Base-by-base conservation (phyloP, 1,284 basidiomycete species). In the Trametes hirsuta region DNA sequence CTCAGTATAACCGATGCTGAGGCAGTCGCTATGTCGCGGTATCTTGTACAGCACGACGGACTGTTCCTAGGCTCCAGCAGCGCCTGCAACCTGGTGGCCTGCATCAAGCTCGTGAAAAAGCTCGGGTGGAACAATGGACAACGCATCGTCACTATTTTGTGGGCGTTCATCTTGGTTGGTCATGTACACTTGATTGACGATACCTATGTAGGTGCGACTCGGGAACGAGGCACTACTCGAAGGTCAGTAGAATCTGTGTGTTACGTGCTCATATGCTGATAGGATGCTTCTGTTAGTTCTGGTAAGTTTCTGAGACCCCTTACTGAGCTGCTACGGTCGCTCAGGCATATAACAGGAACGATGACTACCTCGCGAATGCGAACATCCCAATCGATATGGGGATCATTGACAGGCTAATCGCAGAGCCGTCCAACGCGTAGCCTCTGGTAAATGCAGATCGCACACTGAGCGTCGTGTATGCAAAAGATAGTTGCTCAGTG, bases 11-110 rank as follows among this genome's bases (percentile, higher is more conserved):
- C 91, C 1, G 95, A 97, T 66, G 87, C 82, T 2, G 95, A 97
- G 75, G 95, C 95, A 0, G 93, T 97, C 35, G 85, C 89, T 15
- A 97, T 97, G 94, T 91, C 94, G 0, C 86, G 95, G 10, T 93
- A 94, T 72, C 82, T 97, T 14, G 93, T 96, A 3, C 78, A 87
- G 49, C 80, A 94, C 59, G 97, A 99, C 67, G 97, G 97, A 0
- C 79, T 99, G 10, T 98, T 98, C 77, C 80, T 99, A 22, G 97
- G 97, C 4, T 98, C 95, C 0, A 97, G 94, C 58, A 96, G 94
- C 66, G 97, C 97, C 0, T 97, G 96, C 71, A 99, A 99, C 72
- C 82, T 98, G 36, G 87, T 98, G 14, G 93, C 96, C 0, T 94
- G 91, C 65, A 83, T 98, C 11, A 88, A 90, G 67, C 78, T 94